Conservation (phyloP, 2,329 filamentous ascomycete species). For the Aspergillus terreus region DNA sequence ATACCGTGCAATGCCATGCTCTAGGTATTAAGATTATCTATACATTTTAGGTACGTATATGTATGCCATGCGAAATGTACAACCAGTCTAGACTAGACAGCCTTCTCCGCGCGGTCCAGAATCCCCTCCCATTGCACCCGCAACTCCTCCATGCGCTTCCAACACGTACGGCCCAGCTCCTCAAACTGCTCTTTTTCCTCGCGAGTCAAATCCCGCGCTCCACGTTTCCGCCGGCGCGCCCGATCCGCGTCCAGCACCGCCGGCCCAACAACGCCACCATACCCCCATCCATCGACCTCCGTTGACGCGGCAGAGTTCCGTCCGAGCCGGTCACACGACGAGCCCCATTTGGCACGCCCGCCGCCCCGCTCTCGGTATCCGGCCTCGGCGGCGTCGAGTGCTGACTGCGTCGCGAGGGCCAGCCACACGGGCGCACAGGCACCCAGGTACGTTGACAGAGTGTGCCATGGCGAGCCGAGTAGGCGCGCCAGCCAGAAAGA, state of each 20-base stretch:
- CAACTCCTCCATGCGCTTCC: slow-evolving; percentile 43
- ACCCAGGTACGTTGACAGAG: slow-evolving; percentile 69
- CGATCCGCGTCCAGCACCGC: slow-evolving; percentile 47
- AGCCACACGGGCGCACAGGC: slow-evolving; percentile 76
- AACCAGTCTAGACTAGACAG: background rate
- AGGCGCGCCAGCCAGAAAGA: slow-evolving; percentile 69
- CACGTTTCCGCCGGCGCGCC: slow-evolving; percentile 56
- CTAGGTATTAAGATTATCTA: background rate
- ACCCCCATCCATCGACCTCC: slow-evolving; percentile 83
- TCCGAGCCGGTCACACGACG: slow-evolving; percentile 59
- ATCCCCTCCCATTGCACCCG: slow-evolving; percentile 37
- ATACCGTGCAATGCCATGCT: background rate
- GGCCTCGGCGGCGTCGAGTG: slow-evolving; percentile 34
- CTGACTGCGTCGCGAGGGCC: slow-evolving; percentile 59
- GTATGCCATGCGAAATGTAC: background rate
- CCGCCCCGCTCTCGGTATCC: slow-evolving; percentile 56
- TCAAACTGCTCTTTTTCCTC: slow-evolving; percentile 38
- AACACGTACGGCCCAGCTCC: slow-evolving; percentile 38
- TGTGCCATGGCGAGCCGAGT: slow-evolving; percentile 86
- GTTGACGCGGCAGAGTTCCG: slow-evolving; percentile 66
- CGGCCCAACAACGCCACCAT: slow-evolving; percentile 54
- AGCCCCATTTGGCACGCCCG: slow-evolving; percentile 78
- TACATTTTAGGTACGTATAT: too few relatives aligned
- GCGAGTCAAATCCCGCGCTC: slow-evolving; percentile 54
- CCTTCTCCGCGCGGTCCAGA: slow-evolving; percentile 32